Conservation (phyloP, 179 eudicot genomes). For the Beta lomatogona region DNA sequence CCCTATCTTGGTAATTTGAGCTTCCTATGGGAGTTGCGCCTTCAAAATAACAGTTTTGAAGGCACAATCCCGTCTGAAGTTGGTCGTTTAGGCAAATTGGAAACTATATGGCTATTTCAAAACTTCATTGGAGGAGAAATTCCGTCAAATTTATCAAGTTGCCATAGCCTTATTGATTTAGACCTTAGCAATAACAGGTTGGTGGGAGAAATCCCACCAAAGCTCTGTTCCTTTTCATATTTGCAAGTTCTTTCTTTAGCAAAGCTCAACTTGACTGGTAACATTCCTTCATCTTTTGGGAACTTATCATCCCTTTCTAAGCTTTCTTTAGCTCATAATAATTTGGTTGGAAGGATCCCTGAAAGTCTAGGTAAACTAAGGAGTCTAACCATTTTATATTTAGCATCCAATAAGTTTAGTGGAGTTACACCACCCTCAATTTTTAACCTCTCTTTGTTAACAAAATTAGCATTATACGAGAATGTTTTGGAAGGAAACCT, state of each 20-base stretch:
- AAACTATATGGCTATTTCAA: neutral
- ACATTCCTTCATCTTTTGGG: neutral
- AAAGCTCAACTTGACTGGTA: constrained; percentile 11
- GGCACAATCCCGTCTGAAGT: neutral
- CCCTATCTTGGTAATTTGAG: neutral
- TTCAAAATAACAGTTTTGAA: neutral
- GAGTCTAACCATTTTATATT: neutral
- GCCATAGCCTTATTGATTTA: neutral
- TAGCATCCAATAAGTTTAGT: neutral
- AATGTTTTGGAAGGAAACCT: neutral
- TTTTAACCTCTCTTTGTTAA: neutral
- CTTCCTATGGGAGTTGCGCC: neutral
- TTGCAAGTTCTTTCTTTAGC: neutral
- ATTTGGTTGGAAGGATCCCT: constrained; percentile 24
- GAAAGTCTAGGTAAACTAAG: constrained; percentile 24
- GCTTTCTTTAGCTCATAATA: neutral
- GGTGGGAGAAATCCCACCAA: neutral
- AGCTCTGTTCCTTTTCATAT: neutral
- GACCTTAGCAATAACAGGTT: neutral
- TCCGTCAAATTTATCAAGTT: neutral
- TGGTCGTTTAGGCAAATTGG: neutral
- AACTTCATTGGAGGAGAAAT: neutral
- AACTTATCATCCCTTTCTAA: neutral
- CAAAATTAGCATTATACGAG: neutral
- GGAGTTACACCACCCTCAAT: neutral